These are phyloP conservation scores for Parietichytrium sp. DNA, from an alignment of 108 stramenopile genomes.

Conservation along the genomic window DNA sequence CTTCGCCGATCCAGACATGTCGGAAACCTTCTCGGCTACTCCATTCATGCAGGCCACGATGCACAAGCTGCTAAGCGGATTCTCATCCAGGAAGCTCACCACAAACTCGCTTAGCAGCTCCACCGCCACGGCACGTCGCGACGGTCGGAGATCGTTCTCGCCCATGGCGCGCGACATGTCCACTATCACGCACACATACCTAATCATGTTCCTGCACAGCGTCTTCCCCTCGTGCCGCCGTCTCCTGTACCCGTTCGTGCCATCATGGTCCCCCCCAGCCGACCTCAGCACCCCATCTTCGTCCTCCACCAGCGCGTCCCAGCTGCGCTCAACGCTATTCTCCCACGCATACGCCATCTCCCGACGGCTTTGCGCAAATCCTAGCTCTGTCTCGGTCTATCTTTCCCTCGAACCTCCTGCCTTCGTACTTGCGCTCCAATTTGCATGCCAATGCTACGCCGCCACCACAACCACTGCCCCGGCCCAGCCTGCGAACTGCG, in stretches of 20 bases:
- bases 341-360: conserved; percentile 35
- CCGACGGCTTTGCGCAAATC: too few species aligned
- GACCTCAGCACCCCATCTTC: neutral
- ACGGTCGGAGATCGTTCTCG: conserved; percentile 13
- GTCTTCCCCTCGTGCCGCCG: too few species aligned
- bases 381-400: too few species aligned
- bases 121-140: neutral
- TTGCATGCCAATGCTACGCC: too few species aligned
- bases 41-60: conserved; percentile 25
- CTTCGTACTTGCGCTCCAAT: too few species aligned
- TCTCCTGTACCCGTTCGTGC: conserved; percentile 1
- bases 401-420: too few species aligned
- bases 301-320: conserved; percentile 16
- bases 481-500: too few species aligned
- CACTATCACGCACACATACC: neutral
- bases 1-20: conserved; percentile 40
- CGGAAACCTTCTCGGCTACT: conserved; percentile 42
- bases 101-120: conserved; percentile 39
- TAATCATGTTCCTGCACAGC: conserved; percentile 27
- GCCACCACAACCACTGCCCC: too few species aligned
- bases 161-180: conserved; percentile 39
- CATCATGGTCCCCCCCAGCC: neutral
- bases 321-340: conserved; percentile 17
- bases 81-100: conserved; percentile 40
- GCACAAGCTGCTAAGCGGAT: conserved; percentile 38